Percentiles rank a stretch among this genome's conserved stretches.
These are phyloP conservation scores for Ustilago loliicola DNA, from an alignment of 1,284 basidiomycete genomes.

Conservation along the genomic window DNA sequence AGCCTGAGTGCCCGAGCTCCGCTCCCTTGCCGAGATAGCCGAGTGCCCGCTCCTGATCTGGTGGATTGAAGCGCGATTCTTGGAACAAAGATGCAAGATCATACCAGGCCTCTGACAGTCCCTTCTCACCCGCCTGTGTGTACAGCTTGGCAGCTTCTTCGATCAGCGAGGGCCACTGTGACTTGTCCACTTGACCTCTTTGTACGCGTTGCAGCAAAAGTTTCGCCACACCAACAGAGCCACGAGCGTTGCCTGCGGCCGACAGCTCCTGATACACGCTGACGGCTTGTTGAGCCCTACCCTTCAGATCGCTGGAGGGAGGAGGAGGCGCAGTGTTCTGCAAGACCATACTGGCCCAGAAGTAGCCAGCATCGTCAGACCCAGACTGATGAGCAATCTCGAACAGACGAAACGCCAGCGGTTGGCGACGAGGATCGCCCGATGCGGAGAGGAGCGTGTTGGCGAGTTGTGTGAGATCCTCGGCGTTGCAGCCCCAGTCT, in stretches of 20 bases:
- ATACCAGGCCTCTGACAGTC: conserved; percentile 63
- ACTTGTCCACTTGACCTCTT: conserved; percentile 29
- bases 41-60: conserved; percentile 38
- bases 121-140: conserved; percentile 53
- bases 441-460: conserved; percentile 34
- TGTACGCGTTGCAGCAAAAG: conserved; percentile 49
- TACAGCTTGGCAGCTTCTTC: conserved; percentile 48
- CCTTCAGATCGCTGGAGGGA: conserved; percentile 24
- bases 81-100: conserved; percentile 56
- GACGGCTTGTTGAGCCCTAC: conserved; percentile 43
- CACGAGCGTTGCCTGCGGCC: conserved; percentile 51
- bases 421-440: conserved; percentile 46
- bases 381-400: conserved; percentile 42
- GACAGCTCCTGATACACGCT: conserved; percentile 52
- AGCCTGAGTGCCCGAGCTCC: conserved; percentile 37
- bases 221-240: conserved; percentile 55
- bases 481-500: conserved; percentile 13
- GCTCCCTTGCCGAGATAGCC: conserved; percentile 54
- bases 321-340: conserved; percentile 47
- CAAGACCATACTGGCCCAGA: conserved; percentile 62
- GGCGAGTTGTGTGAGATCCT: conserved; percentile 37
- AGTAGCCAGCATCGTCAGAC: conserved; percentile 59
- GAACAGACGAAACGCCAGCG: conserved; percentile 48
- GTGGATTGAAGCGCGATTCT: conserved; percentile 32
- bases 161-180: conserved; percentile 32